These are phyloP conservation scores for Hypoxylon fragiforme DNA, from an alignment of 495 filamentous ascomycete genomes.

Conservation along the genomic window DNA sequence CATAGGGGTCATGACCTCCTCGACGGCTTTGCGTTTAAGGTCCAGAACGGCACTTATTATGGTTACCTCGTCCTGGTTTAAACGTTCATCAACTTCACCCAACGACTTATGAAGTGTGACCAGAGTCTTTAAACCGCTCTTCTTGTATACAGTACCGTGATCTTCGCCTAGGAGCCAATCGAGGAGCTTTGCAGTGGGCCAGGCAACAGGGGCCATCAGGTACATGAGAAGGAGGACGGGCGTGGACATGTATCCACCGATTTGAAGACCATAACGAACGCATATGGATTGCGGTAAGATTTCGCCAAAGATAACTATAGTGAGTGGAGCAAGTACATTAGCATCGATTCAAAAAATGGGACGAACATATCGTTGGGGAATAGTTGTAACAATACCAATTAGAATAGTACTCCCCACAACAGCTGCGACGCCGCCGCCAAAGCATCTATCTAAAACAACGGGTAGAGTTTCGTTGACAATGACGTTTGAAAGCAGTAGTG, in stretches of 20 bases:
- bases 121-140: slow-evolving; percentile 76
- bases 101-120: slow-evolving; percentile 92
- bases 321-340: slow-evolving; percentile 3
- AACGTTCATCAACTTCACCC: slow-evolving; percentile 80
- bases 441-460: slow-evolving; percentile 88
- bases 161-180: slow-evolving; percentile 88
- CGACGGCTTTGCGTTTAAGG: slow-evolving; percentile 93
- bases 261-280: slow-evolving; percentile 94
- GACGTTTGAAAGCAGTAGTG: slow-evolving; percentile 89
- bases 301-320: slow-evolving; percentile 92
- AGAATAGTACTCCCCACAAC: slow-evolving; percentile 89
- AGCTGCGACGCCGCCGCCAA: slow-evolving; percentile 93
- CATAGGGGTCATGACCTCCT: slow-evolving; percentile 97
- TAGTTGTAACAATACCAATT: slow-evolving; percentile 82
- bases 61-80: slow-evolving; percentile 97
- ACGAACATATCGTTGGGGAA: neutral
- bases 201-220: slow-evolving; percentile 80
- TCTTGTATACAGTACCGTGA: slow-evolving; percentile 94
- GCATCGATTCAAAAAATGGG: neutral
- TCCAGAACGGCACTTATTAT: slow-evolving; percentile 97
- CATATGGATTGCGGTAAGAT: slow-evolving; percentile 94
- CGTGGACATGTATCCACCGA: slow-evolving; percentile 92
- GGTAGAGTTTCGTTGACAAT: slow-evolving; percentile 98
- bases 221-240: slow-evolving; percentile 91
- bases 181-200: slow-evolving; percentile 87